A percentile compares a stretch with the other conserved stretches of the same genome.
Evolutionary conservation across 495 filamentous ascomycete species (phyloP).

Genomic region (Podospora sp.): DNA sequence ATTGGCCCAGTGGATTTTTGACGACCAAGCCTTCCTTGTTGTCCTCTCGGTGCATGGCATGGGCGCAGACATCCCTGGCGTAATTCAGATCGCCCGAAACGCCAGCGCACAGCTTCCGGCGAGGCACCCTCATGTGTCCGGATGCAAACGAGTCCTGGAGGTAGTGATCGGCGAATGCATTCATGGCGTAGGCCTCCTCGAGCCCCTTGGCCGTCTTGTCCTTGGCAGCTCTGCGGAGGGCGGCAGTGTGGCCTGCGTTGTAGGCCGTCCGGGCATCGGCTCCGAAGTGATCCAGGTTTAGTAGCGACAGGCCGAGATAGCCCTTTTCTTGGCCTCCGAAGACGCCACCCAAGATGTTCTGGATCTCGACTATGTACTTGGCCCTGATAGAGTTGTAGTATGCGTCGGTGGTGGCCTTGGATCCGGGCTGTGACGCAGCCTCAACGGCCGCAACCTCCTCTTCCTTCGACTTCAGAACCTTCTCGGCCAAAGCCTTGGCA

Average conservation of each 20-base stretch:
- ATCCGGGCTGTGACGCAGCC: not conserved
- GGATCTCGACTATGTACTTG: not conserved
- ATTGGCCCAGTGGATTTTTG: not conserved
- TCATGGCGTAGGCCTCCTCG: constrained; percentile 25
- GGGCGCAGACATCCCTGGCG: not conserved
- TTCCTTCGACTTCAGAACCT: not conserved
- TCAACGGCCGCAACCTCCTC: not conserved
- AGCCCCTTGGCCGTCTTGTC: constrained; percentile 14
- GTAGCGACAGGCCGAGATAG: constrained; percentile 23
- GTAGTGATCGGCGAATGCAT: constrained; percentile 35
- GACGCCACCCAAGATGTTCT: not conserved
- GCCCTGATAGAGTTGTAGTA: not conserved
- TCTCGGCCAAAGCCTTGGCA: not conserved
- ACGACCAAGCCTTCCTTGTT: not conserved
- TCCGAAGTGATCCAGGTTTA: constrained; percentile 32
- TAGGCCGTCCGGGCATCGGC: constrained; percentile 27
- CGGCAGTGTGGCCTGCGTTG: constrained; percentile 26
- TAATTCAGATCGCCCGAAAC: not conserved
- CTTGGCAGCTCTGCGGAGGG: constrained; percentile 17
- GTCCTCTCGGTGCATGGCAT: constrained; percentile 4
- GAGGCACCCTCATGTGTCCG: constrained; percentile 29
- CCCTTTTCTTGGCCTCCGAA: not conserved
- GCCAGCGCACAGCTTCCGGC: constrained; percentile 17
- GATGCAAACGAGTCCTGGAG: constrained; percentile 30
- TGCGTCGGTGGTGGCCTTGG: not conserved